Evolutionary conservation across 768 basidiomycete genomes (phyloP).

Genomic region (Scleroderma citrinum): DNA sequence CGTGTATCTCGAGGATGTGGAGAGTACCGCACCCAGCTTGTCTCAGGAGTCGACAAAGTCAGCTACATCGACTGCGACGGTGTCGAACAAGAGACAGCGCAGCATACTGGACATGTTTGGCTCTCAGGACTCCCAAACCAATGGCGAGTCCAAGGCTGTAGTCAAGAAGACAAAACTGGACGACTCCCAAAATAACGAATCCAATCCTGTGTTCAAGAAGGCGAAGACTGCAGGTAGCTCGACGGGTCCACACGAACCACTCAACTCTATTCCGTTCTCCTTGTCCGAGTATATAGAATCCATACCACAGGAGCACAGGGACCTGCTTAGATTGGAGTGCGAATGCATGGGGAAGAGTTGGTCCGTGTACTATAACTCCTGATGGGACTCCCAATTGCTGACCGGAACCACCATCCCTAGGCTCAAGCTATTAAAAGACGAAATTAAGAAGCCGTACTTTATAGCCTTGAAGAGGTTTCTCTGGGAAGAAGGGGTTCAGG

Average conservation of each 20-base stretch:
- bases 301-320: slow-evolving; percentile 50
- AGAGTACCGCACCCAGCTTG: slow-evolving; percentile 14
- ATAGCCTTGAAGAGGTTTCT: slow-evolving; percentile 64
- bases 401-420: slow-evolving; percentile 30
- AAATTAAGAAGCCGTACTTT: slow-evolving; percentile 75
- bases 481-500: slow-evolving; percentile 57
- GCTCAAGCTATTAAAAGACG: slow-evolving; percentile 69
- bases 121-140: slow-evolving; percentile 25
- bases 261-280: slow-evolving; percentile 71
- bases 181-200: slow-evolving; percentile 6
- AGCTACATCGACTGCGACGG: slow-evolving; percentile 13
- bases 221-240: slow-evolving; percentile 7
- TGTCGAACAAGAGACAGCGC: slow-evolving; percentile 47
- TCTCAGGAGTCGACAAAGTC: slow-evolving; percentile 18
- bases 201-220: slow-evolving; percentile 41
- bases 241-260: slow-evolving; percentile 19
- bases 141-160: slow-evolving; percentile 19
- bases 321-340: slow-evolving; percentile 61
- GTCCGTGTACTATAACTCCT: slow-evolving; percentile 26
- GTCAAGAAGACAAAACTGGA: slow-evolving; percentile 45
- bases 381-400: not conserved
- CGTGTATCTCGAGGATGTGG: slow-evolving; percentile 45
- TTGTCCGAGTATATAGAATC: slow-evolving; percentile 45
- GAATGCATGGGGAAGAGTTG: slow-evolving; percentile 72
- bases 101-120: slow-evolving; percentile 63